phyloP scores from a whole-genome alignment of 2,329 filamentous ascomycete species.

The Stachybotrys echinatus region DNA sequence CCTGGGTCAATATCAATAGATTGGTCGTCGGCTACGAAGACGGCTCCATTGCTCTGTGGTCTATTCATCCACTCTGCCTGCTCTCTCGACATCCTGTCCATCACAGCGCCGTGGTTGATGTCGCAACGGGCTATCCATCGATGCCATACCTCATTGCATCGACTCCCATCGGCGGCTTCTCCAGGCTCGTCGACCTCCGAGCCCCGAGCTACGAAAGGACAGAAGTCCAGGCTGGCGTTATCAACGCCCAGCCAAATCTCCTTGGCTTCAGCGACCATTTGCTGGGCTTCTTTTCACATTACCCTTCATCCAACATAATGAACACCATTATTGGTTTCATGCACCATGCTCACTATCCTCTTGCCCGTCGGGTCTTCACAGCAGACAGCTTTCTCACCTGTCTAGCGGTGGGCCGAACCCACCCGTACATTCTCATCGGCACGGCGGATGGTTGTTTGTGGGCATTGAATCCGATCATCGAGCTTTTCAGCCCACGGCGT shows the following conservation, averaged over 20 bases:
- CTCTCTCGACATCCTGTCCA: conserved; percentile 50
- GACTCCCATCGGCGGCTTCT: conserved; percentile 47
- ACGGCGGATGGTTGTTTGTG: conserved; percentile 49
- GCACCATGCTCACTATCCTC: conserved; percentile 46
- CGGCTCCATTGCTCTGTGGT: conserved; percentile 53
- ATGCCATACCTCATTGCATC: conserved; percentile 51
- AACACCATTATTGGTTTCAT: conserved; percentile 49
- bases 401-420: conserved; percentile 42
- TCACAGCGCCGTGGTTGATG: conserved; percentile 47
- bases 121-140: conserved; percentile 51
- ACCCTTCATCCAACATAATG: conserved; percentile 46
- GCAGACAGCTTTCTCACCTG: conserved; percentile 45
- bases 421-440: conserved; percentile 50
- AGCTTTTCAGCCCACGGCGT: conserved; percentile 27
- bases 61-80: conserved; percentile 41
- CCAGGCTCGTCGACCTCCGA: conserved; percentile 47
- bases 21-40: conserved; percentile 51
- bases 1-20: conserved; percentile 51
- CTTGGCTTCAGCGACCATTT: conserved; percentile 51
- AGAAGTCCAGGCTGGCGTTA: conserved; percentile 44
- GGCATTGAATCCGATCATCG: conserved; percentile 33
- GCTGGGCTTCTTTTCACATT: conserved; percentile 47
- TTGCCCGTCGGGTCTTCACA: conserved; percentile 46
- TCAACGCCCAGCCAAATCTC: conserved; percentile 47
- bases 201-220: conserved; percentile 48